Evolutionary conservation across 2,329 filamentous ascomycete species (phyloP).

Genomic region (Fusarium siculi): DNA sequence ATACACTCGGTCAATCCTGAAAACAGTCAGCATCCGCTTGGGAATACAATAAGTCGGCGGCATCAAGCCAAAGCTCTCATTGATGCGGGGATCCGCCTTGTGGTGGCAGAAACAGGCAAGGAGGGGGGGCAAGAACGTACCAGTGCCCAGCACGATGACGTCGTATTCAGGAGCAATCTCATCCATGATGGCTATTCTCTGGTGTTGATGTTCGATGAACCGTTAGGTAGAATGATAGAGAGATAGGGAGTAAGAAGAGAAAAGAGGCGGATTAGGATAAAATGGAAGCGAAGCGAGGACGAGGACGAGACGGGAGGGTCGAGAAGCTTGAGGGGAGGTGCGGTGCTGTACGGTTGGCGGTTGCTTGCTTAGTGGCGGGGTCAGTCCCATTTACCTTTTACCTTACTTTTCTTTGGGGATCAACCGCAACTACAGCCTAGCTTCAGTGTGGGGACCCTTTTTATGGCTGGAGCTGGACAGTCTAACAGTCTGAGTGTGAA

Average conservation of each 20-base stretch:
- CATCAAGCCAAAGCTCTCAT: slow-evolving; percentile 28
- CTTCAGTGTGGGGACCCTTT: slow-evolving; percentile 38
- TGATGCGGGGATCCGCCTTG: slow-evolving; percentile 38
- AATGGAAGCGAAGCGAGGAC: slow-evolving; percentile 24
- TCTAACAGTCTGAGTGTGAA: neutral
- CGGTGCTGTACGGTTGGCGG: neutral
- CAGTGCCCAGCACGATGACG: slow-evolving; percentile 97
- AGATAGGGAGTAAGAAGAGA: slow-evolving; percentile 5
- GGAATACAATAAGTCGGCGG: neutral
- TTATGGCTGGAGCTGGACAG: neutral
- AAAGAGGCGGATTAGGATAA: slow-evolving; percentile 35
- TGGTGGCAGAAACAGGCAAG: slow-evolving; percentile 27
- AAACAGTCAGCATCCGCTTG: slow-evolving; percentile 38
- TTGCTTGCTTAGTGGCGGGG: slow-evolving; percentile 45
- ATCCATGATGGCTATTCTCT: slow-evolving; percentile 72
- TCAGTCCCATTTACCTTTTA: slow-evolving; percentile 43
- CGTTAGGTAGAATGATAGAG: slow-evolving; percentile 6
- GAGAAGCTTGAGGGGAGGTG: slow-evolving; percentile 40
- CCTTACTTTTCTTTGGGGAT: slow-evolving; percentile 40
- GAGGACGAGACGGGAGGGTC: slow-evolving; percentile 6
- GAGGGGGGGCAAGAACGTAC: slow-evolving; percentile 62
- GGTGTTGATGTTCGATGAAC: slow-evolving; percentile 19
- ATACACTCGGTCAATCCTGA: slow-evolving; percentile 98
- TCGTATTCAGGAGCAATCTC: slow-evolving; percentile 99
- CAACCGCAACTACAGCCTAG: slow-evolving; percentile 25